Evolutionary conservation across 2,329 filamentous ascomycete genomes (phyloP), one percentile per base, ranked within the genome.

Genomic region (Aspergillus melleus): DNA sequence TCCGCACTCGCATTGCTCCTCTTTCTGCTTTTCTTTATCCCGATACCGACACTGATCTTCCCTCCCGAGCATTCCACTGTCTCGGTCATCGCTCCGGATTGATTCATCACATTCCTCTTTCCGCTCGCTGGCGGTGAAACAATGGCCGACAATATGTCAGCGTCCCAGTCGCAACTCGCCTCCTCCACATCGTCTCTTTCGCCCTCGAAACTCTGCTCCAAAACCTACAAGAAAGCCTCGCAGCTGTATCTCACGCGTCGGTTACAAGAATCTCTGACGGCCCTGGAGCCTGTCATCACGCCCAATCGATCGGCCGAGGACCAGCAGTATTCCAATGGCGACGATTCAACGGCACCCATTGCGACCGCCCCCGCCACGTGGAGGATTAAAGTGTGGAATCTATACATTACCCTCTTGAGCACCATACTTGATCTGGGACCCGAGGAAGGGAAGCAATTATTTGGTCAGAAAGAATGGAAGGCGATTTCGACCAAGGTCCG

Each of bases 181-280:
- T 85, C 86, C 58, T 91, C 91, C 62, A 86, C 90, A 68, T 86
- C 88, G 56, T 90, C 59, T 44, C 81, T 91, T 52, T 85, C 86
- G 29, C 86, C 86, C 54, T 85, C 88, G 53, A 79, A 78, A 64
- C 66, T 78, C 44, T 78, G 96, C 70, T 95, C 94, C 67, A 95
- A 95, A 77, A 90, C 90, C 30, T 98, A 98, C 79, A 91, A 94
- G 66, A 92, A 96, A 79, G 91, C 95, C 32, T 96, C 92, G 6
- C 93, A 95, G 65, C 85, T 98, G 24, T 99, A 96, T 79, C 84
- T 99, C 61, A 99, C 95, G 76, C 92, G 95, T 76, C 90, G 94
- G 52, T 82, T 98, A 56, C 90, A 92, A 67, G 95, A 99, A 78
- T 91, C 94, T 0, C 83, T 97, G 30, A 90, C 91, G 22, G 92